Percentiles rank a stretch among this genome's conserved stretches.
phyloP scores from a whole-genome alignment of 176 grass and related monocot genomes.

The sorghum (Sorghum bicolor) region DNA sequence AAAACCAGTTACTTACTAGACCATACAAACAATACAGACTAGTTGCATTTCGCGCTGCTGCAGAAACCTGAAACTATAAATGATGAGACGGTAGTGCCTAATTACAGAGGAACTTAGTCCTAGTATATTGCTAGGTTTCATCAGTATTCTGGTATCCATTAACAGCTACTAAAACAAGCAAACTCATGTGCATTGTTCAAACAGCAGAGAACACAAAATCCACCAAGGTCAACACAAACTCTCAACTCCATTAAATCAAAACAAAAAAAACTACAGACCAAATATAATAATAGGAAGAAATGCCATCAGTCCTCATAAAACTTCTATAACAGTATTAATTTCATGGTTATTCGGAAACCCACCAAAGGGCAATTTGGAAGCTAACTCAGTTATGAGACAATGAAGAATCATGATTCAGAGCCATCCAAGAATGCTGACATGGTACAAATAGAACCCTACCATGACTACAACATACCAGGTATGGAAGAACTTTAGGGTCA shows the following conservation, averaged over 20 bases:
- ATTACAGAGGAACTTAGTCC: background rate
- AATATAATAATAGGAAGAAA: conserved; percentile 2
- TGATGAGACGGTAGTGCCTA: background rate
- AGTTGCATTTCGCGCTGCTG: background rate
- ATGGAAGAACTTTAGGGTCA: background rate
- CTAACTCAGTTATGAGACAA: background rate
- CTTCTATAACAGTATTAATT: background rate
- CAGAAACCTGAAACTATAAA: background rate
- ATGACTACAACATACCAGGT: background rate
- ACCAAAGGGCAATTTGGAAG: background rate
- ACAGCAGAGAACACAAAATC: background rate
- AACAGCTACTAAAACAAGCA: background rate
- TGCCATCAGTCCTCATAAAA: background rate
- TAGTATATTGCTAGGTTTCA: conserved; percentile 11
- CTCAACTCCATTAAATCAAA: background rate
- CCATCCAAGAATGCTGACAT: background rate
- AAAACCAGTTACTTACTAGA: too few relatives aligned
- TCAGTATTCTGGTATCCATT: background rate
- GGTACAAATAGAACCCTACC: background rate
- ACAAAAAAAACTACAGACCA: background rate
- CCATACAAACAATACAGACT: background rate
- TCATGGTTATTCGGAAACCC: background rate
- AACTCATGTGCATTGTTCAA: background rate
- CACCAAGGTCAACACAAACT: background rate
- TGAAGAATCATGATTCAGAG: background rate